Evolutionary conservation across 352 stramenopile species (phyloP), one percentile per base, ranked within the genome.

Genomic region (Peronospora farinosa): DNA sequence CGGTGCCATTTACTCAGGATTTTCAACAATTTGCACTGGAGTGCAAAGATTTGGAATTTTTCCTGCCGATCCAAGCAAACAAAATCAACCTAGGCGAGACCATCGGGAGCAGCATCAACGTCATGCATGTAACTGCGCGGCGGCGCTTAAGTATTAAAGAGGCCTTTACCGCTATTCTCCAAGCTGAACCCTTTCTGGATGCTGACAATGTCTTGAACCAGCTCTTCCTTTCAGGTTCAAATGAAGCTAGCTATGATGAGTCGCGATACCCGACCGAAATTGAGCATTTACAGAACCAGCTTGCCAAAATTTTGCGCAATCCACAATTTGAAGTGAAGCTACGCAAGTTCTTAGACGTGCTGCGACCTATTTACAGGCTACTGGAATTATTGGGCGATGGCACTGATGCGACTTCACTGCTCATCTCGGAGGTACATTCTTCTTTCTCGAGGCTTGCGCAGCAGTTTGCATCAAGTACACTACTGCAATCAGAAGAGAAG

Each of bases 341-440:
- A 8, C 47, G 25, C 19, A 75, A 75, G 43, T 64, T 65, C 32
- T 21, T 75, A 39, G 46, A 51, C n/a, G 17, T 72, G 15, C n/a
- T 75, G 4, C 52, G 51, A 23, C 66, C 66, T 15, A 33, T 75
- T 16, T 59, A 65, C 10, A 19, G 7, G 1, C 41, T 72, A 21
- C 28, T 69, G n/a, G 51, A 42, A 23, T 32, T 19, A 7, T 51
- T 74, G n/a, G 39, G 10, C 7, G 49, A 49, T 10, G 23, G 23
- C n/a, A 6, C 33, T 8, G 45, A 30, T 27, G 43, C 47, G 5
- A 31, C 50, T 2, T 13, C 55, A 8, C 41, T 64, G 36, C 51
- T 58, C 0, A 25, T 75, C 5, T 83, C 72, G 0, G 72, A 83
- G n/a, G 60, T 71, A 0, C 62, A 74, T 36, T 51, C 47, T 8